Evolutionary conservation across 2,329 filamentous ascomycete species (phyloP).

Genomic region (Exophiala spinifera): DNA sequence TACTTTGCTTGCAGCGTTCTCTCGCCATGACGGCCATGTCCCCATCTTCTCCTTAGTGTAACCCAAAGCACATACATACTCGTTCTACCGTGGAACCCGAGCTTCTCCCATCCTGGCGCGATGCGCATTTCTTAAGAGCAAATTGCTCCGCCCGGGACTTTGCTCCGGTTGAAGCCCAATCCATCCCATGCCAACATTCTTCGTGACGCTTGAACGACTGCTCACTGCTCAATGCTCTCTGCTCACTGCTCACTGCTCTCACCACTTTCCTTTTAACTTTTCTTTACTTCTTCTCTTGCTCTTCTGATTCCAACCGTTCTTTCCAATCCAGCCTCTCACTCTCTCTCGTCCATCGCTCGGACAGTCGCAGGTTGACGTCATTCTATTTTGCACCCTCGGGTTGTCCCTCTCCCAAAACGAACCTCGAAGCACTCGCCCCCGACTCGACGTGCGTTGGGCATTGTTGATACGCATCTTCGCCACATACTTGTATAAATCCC

Average conservation of each 20-base stretch:
- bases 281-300: conserved; percentile 2
- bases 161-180: neutral
- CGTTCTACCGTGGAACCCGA: too few species aligned
- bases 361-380: too few species aligned
- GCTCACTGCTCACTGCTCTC: neutral
- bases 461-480: neutral
- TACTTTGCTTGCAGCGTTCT: too few species aligned
- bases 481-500: neutral
- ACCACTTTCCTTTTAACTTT: neutral
- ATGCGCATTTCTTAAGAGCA: neutral
- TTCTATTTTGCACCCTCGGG: too few species aligned
- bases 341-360: too few species aligned
- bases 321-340: too few species aligned
- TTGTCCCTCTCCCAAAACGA: too few species aligned
- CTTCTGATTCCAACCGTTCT: neutral
- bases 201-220: neutral
- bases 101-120: too few species aligned
- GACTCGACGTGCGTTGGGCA: neutral
- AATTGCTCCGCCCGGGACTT: neutral
- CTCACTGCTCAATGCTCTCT: neutral
- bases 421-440: too few species aligned
- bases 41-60: too few species aligned
- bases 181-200: neutral
- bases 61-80: too few species aligned
- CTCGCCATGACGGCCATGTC: too few species aligned